Evolutionary conservation across 441 rosid species (phyloP), one percentile per base, ranked within the genome.

Genomic region (Hura crepitans): DNA sequence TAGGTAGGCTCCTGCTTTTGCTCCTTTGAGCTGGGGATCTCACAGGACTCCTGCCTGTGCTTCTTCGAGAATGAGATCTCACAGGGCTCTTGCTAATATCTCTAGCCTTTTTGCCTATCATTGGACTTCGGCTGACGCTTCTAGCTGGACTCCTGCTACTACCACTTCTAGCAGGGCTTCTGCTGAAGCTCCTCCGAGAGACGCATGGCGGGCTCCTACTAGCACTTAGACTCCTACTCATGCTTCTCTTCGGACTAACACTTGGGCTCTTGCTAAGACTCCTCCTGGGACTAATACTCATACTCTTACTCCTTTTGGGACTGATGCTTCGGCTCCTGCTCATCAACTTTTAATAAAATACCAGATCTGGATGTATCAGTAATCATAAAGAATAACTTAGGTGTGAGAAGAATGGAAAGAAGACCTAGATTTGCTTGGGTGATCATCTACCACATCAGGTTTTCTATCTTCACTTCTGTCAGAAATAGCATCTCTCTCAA

Each of bases 261-360:
- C 85, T 85, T 35, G 84, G 86, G 61, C 97, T 90, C 85, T 71
- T 84, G 80, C 90, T 89, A 79, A 62, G 81, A 81, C 82, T 81
- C 81, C 81, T 81, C 73, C 84, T 68, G 39, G 94, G 93, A 82
- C 96, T 93, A 74, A 83, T 79, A 85, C 96, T 90, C 75, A 80
- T 85, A 77, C 96, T 89, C 84, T 83, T 92, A 85, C 91, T 87
- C 88, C 84, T 89, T 81, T 87, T 85, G 62, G 96, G 93, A 81
- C 91, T 93, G 77, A 80, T 74, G 84, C 96, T 94, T 78, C 93
- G 82, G 81, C 97, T 93, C 87, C 98, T 94, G 92, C 85, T 78
- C 83, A 84, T 77, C 80, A 87, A 77, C 81, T 79, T 77, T 72
- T 61, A 82, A 61, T 84, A 78, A 85, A 77, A 81, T 72, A 84